phyloP scores from a whole-genome alignment of 75 land plant genomes.

The Picea sitchensis region DNA sequence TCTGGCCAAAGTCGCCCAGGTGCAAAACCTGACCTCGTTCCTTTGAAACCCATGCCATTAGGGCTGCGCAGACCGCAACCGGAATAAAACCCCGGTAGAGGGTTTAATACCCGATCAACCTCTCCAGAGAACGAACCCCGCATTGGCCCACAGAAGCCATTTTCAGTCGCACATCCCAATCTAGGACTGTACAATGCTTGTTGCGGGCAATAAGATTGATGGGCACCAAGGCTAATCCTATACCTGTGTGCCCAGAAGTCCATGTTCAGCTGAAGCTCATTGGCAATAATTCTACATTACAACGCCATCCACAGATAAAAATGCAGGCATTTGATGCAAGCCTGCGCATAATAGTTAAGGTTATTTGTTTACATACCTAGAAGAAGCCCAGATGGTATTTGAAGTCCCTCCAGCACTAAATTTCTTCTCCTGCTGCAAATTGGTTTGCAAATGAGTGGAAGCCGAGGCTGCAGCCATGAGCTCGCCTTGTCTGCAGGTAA shows the following conservation, averaged over 20 bases:
- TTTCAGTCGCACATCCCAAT: background rate
- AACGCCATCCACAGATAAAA: background rate
- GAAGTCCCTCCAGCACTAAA: background rate
- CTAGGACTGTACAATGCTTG: background rate
- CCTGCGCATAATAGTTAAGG: background rate
- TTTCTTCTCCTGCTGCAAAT: background rate
- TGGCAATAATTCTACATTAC: background rate
- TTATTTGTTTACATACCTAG: background rate
- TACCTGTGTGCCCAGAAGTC: slow-evolving; percentile 5
- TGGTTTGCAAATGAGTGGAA: background rate
- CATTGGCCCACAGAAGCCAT: background rate
- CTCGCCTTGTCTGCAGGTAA: background rate
- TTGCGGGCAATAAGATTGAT: background rate
- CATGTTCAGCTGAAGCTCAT: background rate
- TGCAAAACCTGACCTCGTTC: no score
- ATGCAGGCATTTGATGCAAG: background rate
- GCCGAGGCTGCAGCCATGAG: background rate
- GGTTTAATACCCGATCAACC: no score
- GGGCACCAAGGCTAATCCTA: background rate
- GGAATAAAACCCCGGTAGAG: no score
- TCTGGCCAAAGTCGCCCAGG: no score
- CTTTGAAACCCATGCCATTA: no score
- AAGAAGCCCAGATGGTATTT: background rate
- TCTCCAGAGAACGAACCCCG: no score
- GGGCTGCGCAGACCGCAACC: no score